These are phyloP conservation scores for Trametes maxima DNA, from an alignment of 768 basidiomycete genomes.

Conservation along the genomic window DNA sequence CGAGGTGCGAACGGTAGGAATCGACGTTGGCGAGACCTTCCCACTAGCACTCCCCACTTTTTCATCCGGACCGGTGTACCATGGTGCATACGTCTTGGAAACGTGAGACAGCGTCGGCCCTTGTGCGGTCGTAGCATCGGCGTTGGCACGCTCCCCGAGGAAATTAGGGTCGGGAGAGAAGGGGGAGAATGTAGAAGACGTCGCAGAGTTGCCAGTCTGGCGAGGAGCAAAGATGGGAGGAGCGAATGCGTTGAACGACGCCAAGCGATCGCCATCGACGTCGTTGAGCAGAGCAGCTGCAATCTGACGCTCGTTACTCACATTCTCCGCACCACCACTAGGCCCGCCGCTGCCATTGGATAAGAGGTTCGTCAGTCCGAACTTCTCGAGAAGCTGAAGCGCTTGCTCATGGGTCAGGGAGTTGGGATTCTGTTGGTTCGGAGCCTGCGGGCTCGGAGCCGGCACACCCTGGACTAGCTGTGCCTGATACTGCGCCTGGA, in stretches of 20 bases:
- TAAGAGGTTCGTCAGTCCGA: slow-evolving; percentile 32
- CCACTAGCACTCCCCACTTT: slow-evolving; percentile 37
- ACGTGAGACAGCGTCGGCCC: slow-evolving; percentile 50
- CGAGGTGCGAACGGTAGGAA: slow-evolving; percentile 38
- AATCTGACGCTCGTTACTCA: slow-evolving; percentile 25
- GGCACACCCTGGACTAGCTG: slow-evolving; percentile 17
- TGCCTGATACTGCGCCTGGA: slow-evolving; percentile 45
- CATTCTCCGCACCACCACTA: slow-evolving; percentile 17
- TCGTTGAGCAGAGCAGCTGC: slow-evolving; percentile 26
- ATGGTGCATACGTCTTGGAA: slow-evolving; percentile 53
- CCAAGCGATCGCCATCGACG: slow-evolving; percentile 23
- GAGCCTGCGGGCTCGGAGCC: slow-evolving; percentile 2
- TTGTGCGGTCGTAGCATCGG: slow-evolving; percentile 41
- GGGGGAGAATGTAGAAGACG: slow-evolving; percentile 55
- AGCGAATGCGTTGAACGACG: slow-evolving; percentile 23
- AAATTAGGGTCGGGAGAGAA: slow-evolving; percentile 78
- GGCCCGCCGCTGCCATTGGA: slow-evolving; percentile 21
- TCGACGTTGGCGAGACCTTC: slow-evolving; percentile 47
- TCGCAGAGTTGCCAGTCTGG: slow-evolving; percentile 16
- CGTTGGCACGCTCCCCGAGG: slow-evolving; percentile 38
- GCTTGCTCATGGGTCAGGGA: slow-evolving; percentile 37
- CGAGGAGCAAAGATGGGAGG: slow-evolving; percentile 22
- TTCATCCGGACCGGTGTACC: slow-evolving; percentile 49
- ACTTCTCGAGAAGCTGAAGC: slow-evolving; percentile 36
- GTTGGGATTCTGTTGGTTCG: slow-evolving; percentile 12